Conservation (phyloP, 306 rosid genomes). For the Trifolium repens region DNA sequence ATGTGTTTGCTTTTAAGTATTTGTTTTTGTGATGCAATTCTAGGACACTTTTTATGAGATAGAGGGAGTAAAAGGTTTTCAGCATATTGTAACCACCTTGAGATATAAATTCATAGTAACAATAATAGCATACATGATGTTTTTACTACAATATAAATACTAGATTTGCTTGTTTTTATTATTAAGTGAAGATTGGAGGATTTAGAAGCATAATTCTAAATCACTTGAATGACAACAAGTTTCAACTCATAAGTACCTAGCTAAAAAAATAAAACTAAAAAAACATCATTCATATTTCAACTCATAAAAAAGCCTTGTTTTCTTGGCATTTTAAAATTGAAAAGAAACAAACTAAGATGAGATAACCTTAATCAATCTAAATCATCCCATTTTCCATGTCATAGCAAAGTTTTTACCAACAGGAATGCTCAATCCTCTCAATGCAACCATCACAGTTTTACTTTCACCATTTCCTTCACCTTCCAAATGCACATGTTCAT, state of each 20-base stretch:
- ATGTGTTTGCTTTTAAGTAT: no score
- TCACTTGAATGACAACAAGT: slow-evolving; percentile 9
- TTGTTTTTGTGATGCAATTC: no score
- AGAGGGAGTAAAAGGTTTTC: no score
- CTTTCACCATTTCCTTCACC: slow-evolving; percentile 52
- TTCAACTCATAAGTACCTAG: slow-evolving; percentile 2
- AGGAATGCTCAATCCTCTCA: slow-evolving; percentile 67
- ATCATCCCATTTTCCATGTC: slow-evolving; percentile 80
- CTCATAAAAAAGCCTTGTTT: neutral
- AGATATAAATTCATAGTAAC: no score
- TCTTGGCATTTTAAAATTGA: slow-evolving; percentile 4
- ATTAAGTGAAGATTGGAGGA: neutral
- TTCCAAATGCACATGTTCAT: slow-evolving; percentile 51
- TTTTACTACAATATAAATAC: neutral
- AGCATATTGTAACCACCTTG: neutral
- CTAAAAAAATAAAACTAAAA: neutral
- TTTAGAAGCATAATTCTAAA: neutral
- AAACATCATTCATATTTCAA: slow-evolving; percentile 13
- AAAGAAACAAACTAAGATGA: neutral
- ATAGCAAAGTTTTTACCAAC: slow-evolving; percentile 82
- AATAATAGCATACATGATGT: neutral
- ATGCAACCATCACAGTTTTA: slow-evolving; percentile 65
- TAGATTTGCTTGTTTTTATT: neutral
- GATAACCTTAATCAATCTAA: slow-evolving; percentile 29
- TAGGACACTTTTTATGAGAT: no score